A percentile compares a stretch with the other conserved stretches of the same genome.
Conservation (phyloP, 129 eudicot genomes). For the Pittosporum tobira region DNA sequence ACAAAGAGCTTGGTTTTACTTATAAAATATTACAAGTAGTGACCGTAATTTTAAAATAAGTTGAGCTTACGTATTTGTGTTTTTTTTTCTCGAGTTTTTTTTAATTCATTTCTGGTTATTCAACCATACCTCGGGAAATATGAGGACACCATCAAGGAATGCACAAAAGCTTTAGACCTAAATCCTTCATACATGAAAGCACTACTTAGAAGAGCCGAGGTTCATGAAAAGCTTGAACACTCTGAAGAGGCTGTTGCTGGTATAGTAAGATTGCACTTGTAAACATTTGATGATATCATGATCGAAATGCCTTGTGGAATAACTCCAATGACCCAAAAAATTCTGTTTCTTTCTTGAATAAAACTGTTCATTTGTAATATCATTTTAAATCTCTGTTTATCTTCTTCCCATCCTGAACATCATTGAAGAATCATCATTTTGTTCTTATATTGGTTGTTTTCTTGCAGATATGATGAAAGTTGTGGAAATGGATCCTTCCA, state of each 20-base stretch:
- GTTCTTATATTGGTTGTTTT: not conserved
- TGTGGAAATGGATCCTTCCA: slow-evolving; percentile 71
- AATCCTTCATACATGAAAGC: slow-evolving; percentile 71
- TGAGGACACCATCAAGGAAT: slow-evolving; percentile 72
- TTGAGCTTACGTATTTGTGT: too few relatives aligned
- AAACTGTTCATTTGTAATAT: not conserved
- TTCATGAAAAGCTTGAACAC: slow-evolving; percentile 80
- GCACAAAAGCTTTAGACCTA: slow-evolving; percentile 80
- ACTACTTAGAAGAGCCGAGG: slow-evolving; percentile 76
- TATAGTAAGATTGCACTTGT: slow-evolving; percentile 12
- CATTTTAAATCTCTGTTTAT: too few relatives aligned
- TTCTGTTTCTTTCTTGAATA: not conserved
- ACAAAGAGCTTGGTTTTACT: too few relatives aligned
- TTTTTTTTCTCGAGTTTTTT: not conserved
- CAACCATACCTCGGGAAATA: slow-evolving; percentile 29
- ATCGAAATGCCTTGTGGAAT: not conserved
- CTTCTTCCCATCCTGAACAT: not conserved
- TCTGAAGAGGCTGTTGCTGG: slow-evolving; percentile 88
- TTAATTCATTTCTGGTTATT: not conserved
- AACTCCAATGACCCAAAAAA: too few relatives aligned
- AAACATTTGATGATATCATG: not conserved
- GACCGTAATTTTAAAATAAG: too few relatives aligned
- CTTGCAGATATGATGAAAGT: slow-evolving; percentile 58
- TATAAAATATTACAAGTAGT: too few relatives aligned
- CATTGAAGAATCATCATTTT: not conserved